Conservation (phyloP, 1,284 basidiomycete species). For the Malassezia nana region DNA sequence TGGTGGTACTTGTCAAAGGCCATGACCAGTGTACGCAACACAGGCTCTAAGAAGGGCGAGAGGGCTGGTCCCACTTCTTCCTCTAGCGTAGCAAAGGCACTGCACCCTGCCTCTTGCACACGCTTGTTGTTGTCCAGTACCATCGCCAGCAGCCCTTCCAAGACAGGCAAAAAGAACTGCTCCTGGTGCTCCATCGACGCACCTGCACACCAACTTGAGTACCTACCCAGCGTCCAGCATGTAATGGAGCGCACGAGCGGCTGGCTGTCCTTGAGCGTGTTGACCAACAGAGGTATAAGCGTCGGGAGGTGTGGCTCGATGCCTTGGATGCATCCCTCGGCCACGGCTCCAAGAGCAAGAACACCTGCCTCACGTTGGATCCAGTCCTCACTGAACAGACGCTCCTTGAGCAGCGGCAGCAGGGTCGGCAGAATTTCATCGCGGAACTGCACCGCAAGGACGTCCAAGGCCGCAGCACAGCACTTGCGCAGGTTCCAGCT, state of each 20-base stretch:
- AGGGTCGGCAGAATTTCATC: slow-evolving; percentile 77
- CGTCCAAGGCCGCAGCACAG: slow-evolving; percentile 91
- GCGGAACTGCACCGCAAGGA: slow-evolving; percentile 84
- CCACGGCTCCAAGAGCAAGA: slow-evolving; percentile 90
- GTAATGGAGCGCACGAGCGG: slow-evolving; percentile 95
- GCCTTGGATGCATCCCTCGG: slow-evolving; percentile 93
- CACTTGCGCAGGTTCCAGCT: slow-evolving; percentile 99
- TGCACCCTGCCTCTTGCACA: slow-evolving; percentile 97
- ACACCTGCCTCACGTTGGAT: slow-evolving; percentile 89
- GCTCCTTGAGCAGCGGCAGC: slow-evolving; percentile 79
- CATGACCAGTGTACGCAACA: slow-evolving; percentile 83
- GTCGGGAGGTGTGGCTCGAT: slow-evolving; percentile 88
- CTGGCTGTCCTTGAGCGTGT: slow-evolving; percentile 82
- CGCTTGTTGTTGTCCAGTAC: slow-evolving; percentile 99
- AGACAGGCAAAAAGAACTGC: slow-evolving; percentile 84
- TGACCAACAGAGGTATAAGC: slow-evolving; percentile 82
- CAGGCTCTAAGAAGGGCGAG: slow-evolving; percentile 84
- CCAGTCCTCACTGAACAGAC: slow-evolving; percentile 90
- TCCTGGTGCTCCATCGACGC: slow-evolving; percentile 74
- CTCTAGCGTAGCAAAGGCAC: slow-evolving; percentile 94
- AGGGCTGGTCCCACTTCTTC: slow-evolving; percentile 88
- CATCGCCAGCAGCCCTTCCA: slow-evolving; percentile 96
- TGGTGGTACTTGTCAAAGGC: slow-evolving; percentile 98
- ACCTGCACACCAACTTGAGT: slow-evolving; percentile 83
- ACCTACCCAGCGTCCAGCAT: slow-evolving; percentile 98